A percentile compares a stretch with the other conserved stretches of the same genome.
Conservation (phyloP, 1,284 basidiomycete species). For the Microbotryum scabiosae region DNA sequence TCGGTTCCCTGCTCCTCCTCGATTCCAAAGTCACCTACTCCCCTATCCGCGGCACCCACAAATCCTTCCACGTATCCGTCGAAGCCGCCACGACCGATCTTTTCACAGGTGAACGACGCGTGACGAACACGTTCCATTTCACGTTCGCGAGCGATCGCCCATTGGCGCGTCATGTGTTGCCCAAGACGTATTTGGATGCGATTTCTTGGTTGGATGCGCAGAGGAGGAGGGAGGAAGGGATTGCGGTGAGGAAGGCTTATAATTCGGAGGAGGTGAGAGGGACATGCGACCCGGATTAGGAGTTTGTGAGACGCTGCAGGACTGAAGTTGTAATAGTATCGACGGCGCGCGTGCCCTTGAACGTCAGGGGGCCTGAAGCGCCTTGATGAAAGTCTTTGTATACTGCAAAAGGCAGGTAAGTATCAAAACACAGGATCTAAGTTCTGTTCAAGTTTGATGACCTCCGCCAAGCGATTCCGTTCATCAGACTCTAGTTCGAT, state of each 20-base stretch:
- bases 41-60: constrained; percentile 18
- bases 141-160: constrained; percentile 29
- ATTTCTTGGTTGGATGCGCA: constrained; percentile 29
- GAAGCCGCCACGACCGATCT: constrained; percentile 17
- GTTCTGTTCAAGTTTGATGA: too few relatives aligned
- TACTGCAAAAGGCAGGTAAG: too few relatives aligned
- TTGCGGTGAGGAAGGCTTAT: constrained; percentile 19
- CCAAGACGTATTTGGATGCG: constrained; percentile 21
- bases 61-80: constrained; percentile 22
- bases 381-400: too few relatives aligned
- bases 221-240: constrained; percentile 16
- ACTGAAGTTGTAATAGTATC: too few relatives aligned
- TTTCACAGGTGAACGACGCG: constrained; percentile 21
- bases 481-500: too few relatives aligned
- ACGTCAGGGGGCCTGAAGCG: too few relatives aligned
- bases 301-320: too few relatives aligned
- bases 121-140: constrained; percentile 32
- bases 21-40: constrained; percentile 29
- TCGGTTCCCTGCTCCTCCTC: constrained; percentile 26
- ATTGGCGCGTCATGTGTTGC: constrained; percentile 31
- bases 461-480: too few relatives aligned
- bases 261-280: background rate
- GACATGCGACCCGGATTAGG: background rate
- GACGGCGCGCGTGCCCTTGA: too few relatives aligned
- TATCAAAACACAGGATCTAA: too few relatives aligned